A percentile compares a stretch with the other conserved stretches of the same genome.
Evolutionary conservation across 345 rosid genomes (phyloP).

Genomic region (Kernera saxatilis): DNA sequence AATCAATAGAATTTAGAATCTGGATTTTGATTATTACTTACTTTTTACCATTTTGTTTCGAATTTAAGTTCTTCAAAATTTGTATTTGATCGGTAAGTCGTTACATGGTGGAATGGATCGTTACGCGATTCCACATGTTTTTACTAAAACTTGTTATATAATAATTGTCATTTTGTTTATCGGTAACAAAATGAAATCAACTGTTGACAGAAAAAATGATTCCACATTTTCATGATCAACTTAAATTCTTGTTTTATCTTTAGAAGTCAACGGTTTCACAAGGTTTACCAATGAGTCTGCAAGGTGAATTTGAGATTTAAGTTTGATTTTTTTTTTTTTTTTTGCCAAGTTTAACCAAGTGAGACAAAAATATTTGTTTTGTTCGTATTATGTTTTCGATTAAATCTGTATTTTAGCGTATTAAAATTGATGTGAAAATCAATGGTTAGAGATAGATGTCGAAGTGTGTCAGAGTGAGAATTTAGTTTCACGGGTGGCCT

Average conservation of each 20-base stretch:
- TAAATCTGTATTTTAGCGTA: background rate
- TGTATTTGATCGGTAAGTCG: too few relatives aligned
- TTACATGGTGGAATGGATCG: too few relatives aligned
- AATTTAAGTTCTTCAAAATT: too few relatives aligned
- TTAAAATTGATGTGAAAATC: background rate
- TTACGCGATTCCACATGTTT: too few relatives aligned
- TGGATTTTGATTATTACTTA: background rate
- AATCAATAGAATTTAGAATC: background rate
- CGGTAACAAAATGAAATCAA: too few relatives aligned
- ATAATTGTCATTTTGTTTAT: background rate
- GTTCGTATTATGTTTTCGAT: background rate
- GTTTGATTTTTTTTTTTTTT: background rate
- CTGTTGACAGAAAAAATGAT: too few relatives aligned
- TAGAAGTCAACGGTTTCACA: background rate
- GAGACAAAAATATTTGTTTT: background rate
- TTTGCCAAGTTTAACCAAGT: background rate
- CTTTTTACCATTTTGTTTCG: background rate
- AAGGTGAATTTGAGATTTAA: background rate
- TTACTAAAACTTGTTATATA: background rate
- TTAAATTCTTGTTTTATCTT: background rate
- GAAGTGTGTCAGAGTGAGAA: constrained; percentile 1
- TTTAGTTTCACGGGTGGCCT: constrained; percentile 26
- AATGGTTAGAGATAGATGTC: background rate
- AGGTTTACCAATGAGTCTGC: background rate
- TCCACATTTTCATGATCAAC: background rate